phyloP scores from a whole-genome alignment of 2,329 filamentous ascomycete species.

The Xylariaceae sp. region DNA sequence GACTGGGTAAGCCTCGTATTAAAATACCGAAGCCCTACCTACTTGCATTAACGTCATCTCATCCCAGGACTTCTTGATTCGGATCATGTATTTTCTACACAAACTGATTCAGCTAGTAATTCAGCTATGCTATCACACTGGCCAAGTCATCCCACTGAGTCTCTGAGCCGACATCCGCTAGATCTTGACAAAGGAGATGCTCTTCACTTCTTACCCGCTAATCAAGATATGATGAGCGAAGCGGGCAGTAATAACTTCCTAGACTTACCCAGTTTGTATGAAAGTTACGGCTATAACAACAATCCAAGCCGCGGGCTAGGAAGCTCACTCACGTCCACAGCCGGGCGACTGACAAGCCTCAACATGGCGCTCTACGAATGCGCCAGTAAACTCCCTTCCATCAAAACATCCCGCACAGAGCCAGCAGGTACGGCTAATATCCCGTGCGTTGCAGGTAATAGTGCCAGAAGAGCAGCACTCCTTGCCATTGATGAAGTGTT shows the following conservation, averaged over 20 bases:
- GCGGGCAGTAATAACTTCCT: neutral
- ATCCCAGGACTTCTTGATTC: neutral
- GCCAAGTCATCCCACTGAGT: neutral
- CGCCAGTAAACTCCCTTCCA: constrained; percentile 21
- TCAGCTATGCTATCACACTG: neutral
- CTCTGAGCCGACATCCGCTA: neutral
- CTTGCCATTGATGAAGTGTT: constrained; percentile 21
- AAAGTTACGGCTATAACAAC: neutral
- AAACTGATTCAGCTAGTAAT: too few species aligned
- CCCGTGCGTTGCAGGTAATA: neutral
- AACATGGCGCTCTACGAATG: constrained; percentile 24
- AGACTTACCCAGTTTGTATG: neutral
- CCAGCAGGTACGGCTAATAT: neutral
- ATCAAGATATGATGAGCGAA: neutral
- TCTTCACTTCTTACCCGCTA: neutral
- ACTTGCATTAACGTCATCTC: neutral
- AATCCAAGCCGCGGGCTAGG: neutral
- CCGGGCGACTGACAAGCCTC: constrained; percentile 9
- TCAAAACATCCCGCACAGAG: neutral
- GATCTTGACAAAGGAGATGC: neutral
- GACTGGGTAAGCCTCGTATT: neutral
- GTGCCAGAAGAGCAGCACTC: neutral
- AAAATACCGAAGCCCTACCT: neutral
- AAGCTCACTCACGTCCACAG: neutral
- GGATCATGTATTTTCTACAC: neutral